Percentiles rank a stretch among this genome's conserved stretches.
These are phyloP conservation scores for Penicillium parvum DNA, from an alignment of 495 filamentous ascomycete genomes.

Conservation along the genomic window DNA sequence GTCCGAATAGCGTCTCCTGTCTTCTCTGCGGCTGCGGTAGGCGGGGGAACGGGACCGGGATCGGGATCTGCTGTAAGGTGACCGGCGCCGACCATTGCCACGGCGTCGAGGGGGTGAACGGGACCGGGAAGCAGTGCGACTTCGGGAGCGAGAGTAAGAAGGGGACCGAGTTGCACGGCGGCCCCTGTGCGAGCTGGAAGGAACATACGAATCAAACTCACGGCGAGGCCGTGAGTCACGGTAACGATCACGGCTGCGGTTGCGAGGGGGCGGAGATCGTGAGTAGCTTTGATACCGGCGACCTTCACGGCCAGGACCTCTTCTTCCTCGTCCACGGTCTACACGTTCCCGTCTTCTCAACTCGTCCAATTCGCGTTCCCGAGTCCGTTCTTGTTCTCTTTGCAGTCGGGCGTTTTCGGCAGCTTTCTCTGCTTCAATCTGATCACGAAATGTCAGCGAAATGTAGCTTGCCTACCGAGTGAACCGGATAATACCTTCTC, in stretches of 20 bases:
- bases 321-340: slow-evolving; percentile 59
- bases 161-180: slow-evolving; percentile 34
- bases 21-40: slow-evolving; percentile 31
- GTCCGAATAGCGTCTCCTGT: slow-evolving; percentile 38
- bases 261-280: slow-evolving; percentile 58
- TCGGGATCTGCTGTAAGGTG: not conserved
- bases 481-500: slow-evolving; percentile 63
- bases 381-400: slow-evolving; percentile 58
- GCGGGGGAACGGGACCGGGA: slow-evolving; percentile 37
- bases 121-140: slow-evolving; percentile 27
- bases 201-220: slow-evolving; percentile 57
- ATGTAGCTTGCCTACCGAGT: not conserved
- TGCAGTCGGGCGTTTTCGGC: slow-evolving; percentile 68
- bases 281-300: slow-evolving; percentile 52
- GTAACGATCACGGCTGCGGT: slow-evolving; percentile 49
- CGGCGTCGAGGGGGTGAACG: slow-evolving; percentile 29
- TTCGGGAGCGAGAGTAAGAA: slow-evolving; percentile 31
- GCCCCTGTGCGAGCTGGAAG: slow-evolving; percentile 33
- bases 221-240: slow-evolving; percentile 50
- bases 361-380: slow-evolving; percentile 58
- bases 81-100: not conserved
- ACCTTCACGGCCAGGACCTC: slow-evolving; percentile 50
- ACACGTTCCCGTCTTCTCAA: slow-evolving; percentile 69
- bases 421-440: slow-evolving; percentile 81
- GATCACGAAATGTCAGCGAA: slow-evolving; percentile 13